Evolutionary conservation across 2,329 filamentous ascomycete genomes (phyloP).

Genomic region (Paraconiothyrium brasiliense): DNA sequence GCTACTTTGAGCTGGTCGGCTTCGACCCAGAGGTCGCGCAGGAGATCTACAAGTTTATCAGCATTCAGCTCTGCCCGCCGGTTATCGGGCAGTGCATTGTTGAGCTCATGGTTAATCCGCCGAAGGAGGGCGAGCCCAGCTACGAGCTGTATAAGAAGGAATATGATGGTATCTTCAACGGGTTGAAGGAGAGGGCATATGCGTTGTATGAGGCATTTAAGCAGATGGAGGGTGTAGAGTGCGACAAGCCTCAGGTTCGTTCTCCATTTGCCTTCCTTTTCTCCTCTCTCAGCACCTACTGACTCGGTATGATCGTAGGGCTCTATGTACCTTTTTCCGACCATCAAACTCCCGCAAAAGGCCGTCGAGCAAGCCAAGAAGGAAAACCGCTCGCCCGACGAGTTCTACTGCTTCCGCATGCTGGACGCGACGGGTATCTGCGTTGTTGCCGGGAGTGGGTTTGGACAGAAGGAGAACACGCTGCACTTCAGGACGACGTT

Average conservation of each 20-base stretch:
- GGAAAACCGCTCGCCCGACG: constrained; percentile 80
- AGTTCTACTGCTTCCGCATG: constrained; percentile 92
- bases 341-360: constrained; percentile 80
- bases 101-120: constrained; percentile 98
- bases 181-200: constrained; percentile 79
- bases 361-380: constrained; percentile 78
- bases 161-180: constrained; percentile 82
- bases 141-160: constrained; percentile 85
- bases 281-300: constrained; percentile 15
- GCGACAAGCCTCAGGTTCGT: constrained; percentile 77
- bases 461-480: constrained; percentile 91
- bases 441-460: constrained; percentile 89
- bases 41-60: constrained; percentile 98
- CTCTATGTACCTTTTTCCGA: constrained; percentile 98
- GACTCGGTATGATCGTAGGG: constrained; percentile 63
- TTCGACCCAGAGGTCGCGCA: constrained; percentile 87
- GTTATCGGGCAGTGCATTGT: constrained; percentile 96
- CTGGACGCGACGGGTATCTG: constrained; percentile 96
- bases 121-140: constrained; percentile 81
- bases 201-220: constrained; percentile 91
- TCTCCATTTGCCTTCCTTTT: not conserved
- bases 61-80: constrained; percentile 94
- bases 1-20: constrained; percentile 95
- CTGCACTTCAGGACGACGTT: constrained; percentile 97
- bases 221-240: constrained; percentile 95